A percentile compares a stretch with the other conserved stretches of the same genome.
Conservation (phyloP, 768 basidiomycete genomes). For the Termitomyces sp. region DNA sequence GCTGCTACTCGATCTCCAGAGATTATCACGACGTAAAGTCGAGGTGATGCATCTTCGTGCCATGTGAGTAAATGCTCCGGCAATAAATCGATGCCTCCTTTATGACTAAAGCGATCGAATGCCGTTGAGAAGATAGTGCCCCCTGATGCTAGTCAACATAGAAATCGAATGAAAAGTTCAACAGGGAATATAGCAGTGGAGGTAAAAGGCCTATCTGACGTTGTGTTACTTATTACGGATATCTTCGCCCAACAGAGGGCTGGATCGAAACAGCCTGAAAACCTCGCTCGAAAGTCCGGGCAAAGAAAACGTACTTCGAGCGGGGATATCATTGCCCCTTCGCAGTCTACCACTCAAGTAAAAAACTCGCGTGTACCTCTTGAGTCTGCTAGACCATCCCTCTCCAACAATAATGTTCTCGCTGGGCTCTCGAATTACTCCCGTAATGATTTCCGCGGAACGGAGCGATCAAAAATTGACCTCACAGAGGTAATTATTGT, state of each 20-base stretch:
- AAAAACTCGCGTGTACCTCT: constrained; percentile 1
- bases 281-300: not conserved
- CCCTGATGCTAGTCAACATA: not conserved
- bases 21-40: not conserved
- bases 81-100: not conserved
- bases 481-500: not conserved
- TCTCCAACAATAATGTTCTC: not conserved
- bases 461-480: not conserved
- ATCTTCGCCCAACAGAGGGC: not conserved
- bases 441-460: not conserved
- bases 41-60: not conserved
- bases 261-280: not conserved
- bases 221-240: not conserved
- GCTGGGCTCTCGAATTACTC: not conserved
- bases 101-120: not conserved
- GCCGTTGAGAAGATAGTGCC: not conserved
- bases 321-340: not conserved
- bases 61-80: not conserved
- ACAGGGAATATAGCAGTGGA: not conserved
- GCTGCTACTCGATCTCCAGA: not conserved
- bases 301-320: not conserved
- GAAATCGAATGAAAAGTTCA: not conserved
- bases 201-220: not conserved
- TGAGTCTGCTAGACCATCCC: not conserved
- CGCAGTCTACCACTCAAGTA: not conserved